Percentiles rank a stretch among this genome's conserved stretches.
These are phyloP conservation scores for Limnanthes douglasii DNA, from an alignment of 345 rosid genomes.

Conservation along the genomic window DNA sequence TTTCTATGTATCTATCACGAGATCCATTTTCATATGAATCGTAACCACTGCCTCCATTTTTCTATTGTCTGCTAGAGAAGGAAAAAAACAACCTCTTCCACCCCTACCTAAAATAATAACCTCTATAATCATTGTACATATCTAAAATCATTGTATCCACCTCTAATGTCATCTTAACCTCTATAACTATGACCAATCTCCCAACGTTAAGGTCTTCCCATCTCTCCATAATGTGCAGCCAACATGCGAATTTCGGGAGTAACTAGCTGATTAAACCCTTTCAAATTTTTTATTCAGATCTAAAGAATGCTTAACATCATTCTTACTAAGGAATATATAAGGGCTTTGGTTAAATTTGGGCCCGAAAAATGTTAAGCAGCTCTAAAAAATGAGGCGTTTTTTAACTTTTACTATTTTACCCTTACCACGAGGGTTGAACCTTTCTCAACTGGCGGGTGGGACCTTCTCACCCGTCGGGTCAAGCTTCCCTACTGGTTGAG, in stretches of 20 bases:
- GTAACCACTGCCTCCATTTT: conserved; percentile 34
- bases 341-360: no score
- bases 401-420: no score
- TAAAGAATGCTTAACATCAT: conserved; percentile 75
- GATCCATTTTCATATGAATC: conserved; percentile 30
- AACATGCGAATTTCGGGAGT: conserved; percentile 74
- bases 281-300: conserved; percentile 79
- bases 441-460: no score
- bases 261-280: conserved; percentile 83
- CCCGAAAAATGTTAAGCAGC: no score
- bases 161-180: conserved; percentile 53
- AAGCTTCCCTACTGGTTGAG: no score
- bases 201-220: conserved; percentile 51
- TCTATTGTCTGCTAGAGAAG: conserved; percentile 15
- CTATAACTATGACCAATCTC: conserved; percentile 57
- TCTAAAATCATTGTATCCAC: conserved; percentile 29
- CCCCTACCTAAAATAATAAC: conserved; percentile 52
- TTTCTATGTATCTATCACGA: conserved; percentile 41
- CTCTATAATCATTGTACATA: no score
- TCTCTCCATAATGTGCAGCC: conserved; percentile 73
- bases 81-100: conserved; percentile 20
- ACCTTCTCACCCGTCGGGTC: no score
- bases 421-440: no score
- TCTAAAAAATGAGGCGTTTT: no score
- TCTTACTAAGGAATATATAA: conserved; percentile 72